Percentiles rank a stretch among this genome's conserved stretches.
These are phyloP conservation scores for Lobosporangium transversale DNA, from an alignment of 192 early-diverging fungal species.

Conservation along the genomic window DNA sequence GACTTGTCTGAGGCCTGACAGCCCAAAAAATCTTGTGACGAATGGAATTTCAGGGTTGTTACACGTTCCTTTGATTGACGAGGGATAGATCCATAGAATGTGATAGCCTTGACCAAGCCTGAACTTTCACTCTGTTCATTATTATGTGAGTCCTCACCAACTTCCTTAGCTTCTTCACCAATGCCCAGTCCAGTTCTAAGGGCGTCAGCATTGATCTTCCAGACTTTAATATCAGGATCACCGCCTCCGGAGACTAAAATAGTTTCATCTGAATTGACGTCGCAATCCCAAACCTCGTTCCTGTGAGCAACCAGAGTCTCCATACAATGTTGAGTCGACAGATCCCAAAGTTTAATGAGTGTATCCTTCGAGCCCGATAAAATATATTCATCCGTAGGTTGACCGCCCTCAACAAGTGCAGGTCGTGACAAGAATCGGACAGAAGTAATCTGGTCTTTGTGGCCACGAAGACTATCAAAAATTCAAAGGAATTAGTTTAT, in stretches of 20 bases:
- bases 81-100: conserved; percentile 78
- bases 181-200: conserved; percentile 67
- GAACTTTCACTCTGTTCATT: conserved; percentile 22
- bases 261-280: conserved; percentile 68
- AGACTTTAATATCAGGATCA: conserved; percentile 87
- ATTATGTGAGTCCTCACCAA: conserved; percentile 57
- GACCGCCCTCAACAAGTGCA: conserved; percentile 50
- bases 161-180: conserved; percentile 52
- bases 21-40: conserved; percentile 80
- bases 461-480: conserved; percentile 82
- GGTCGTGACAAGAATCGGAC: conserved; percentile 68
- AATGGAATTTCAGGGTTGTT: conserved; percentile 80
- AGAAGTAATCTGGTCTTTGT: conserved; percentile 94
- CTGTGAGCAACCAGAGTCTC: conserved; percentile 94
- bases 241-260: conserved; percentile 86
- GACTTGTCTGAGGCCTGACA: conserved; percentile 82
- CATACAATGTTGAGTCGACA: conserved; percentile 92
- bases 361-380: conserved; percentile 96
- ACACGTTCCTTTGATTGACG: conserved; percentile 86
- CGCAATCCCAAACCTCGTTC: conserved; percentile 93
- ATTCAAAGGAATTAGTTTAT: too few relatives aligned
- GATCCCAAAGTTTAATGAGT: conserved; percentile 96
- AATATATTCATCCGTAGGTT: conserved; percentile 72
- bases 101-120: conserved; percentile 73
- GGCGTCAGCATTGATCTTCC: conserved; percentile 78